Base-by-base conservation (phyloP, 2,329 filamentous ascomycete genomes). In the Hypoxylon sp. region DNA sequence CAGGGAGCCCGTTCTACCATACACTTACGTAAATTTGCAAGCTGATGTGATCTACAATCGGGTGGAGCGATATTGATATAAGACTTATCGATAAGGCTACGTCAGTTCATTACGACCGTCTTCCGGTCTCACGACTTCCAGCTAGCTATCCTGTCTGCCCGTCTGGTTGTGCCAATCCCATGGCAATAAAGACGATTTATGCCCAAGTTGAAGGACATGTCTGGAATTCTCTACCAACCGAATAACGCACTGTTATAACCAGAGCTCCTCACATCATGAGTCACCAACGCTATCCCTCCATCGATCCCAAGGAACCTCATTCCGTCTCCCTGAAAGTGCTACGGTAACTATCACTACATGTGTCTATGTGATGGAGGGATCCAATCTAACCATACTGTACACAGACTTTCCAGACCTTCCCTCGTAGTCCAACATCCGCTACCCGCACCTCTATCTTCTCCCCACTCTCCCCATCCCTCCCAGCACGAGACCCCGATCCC, bases 321-420 rank as follows among this genome's bases (percentile, higher is more conserved):
- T 89, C 90, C 20, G 88, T 95, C 50, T 94, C 92, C 57, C 83
- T 95, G 59, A 95, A 95, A 83, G 92, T 92, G 55, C 83, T 92
- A 40, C 84, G 90, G 90, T 91, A 82, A 72, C 78, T 66, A 55
- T 49, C 5, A 2, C 31, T 14, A 14, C 11, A 53, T 42, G 20
- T 4, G 11, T 37, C 33, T 25, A 33, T 13, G 22, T 35, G 33
- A 55, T 64, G 67, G 20, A 20, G 25, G 8, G 25, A 20, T 31
- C 22, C n/a, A 14, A 22, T 55, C 20, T 59, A 50, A 31, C 35
- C 6, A n/a, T 59, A 25, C 27, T 35, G 14, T 37, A n/a, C 30
- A 31, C 74, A 97, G 94, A 65, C 88, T 98, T 66, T 97, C 95
- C 0, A 91, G 93, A 13, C 94, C 93, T 0, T 91, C 92, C 2